Base-by-base conservation (phyloP, 179 eudicot species). In the Silene vulgaris region DNA sequence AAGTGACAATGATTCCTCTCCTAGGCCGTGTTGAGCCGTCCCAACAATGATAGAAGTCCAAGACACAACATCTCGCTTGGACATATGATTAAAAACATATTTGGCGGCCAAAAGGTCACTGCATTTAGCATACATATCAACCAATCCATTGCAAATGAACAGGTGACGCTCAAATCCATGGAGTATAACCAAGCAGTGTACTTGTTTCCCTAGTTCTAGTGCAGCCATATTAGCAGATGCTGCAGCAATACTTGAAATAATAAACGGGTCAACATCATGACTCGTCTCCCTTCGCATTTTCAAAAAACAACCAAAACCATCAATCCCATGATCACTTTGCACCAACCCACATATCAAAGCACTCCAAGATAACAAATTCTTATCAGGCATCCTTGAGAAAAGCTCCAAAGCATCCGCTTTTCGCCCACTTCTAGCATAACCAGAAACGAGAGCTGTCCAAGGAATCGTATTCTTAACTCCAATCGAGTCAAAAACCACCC, bases 31-130 rank as follows among this genome's bases (percentile, higher is more conserved):
- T 65, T 90, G 96, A 21, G 97, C 96, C 50, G 84, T 78, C 77
- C 96, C 97, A 57, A 90, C 92, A 57, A 90, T 92, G 12, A 92
- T 87, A 1, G 97, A 88, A 73, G 96, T 92, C 97, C 97, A 92
- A 68, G 92, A 88, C 76, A 90, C 88, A 3, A 92, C 88, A 81
- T 92, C 94, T 75, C 87, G 83, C 20, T 32, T 68, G 17, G 50
- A 32, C 82, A 86, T 86, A 65, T 56, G 19, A 35, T 78, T 28
- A 74, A 92, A 92, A 45, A 84, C 62, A 64, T 40, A 32, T 72
- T 85, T 88, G 13, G 96, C 94, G 1, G 87, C 82, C 28, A 79
- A 60, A 30, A 92, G 63, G 72, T 90, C 96, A 68, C 97, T 87
- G 75, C 96, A 90, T 86, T 92, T 92, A 69, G 94, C 90, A 79